These are phyloP conservation scores for Coix lacrymajobi DNA, from an alignment of 176 grass and related monocot genomes.

Conservation along the genomic window DNA sequence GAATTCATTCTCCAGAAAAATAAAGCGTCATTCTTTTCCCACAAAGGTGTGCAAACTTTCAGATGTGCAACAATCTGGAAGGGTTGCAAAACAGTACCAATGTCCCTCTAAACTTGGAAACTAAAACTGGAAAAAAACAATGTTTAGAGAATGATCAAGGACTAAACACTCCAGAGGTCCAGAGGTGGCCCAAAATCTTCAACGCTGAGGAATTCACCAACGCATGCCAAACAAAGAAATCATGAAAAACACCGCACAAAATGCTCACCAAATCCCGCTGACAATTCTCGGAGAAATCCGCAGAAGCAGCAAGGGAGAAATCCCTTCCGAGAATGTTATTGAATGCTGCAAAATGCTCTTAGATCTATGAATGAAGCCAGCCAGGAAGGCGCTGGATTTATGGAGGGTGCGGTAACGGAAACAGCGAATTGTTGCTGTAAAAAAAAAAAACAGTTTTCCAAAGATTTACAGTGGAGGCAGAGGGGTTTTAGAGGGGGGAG, in stretches of 20 bases:
- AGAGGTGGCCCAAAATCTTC: not conserved
- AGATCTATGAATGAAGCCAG: not conserved
- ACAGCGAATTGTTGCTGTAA: not conserved
- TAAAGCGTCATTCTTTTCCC: not conserved
- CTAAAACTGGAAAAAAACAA: not conserved
- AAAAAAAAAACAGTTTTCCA: not conserved
- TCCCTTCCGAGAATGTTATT: not conserved
- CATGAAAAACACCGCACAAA: not conserved
- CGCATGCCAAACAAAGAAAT: not conserved
- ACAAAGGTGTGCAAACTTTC: conserved; percentile 21
- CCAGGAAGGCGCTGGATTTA: not conserved
- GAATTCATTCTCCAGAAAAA: conserved; percentile 25
- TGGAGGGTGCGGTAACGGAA: not conserved
- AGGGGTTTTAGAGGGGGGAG: not conserved
- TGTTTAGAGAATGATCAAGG: not conserved
- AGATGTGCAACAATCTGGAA: conserved; percentile 3
- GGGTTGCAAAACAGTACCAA: not conserved
- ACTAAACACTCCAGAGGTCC: not conserved
- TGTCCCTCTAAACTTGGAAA: not conserved
- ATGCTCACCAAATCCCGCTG: not conserved
- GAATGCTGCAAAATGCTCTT: not conserved
- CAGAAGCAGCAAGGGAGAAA: not conserved
- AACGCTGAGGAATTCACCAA: not conserved
- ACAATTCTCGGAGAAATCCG: not conserved
- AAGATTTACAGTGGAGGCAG: not conserved